phyloP scores from a whole-genome alignment of 2,329 filamentous ascomycete species.

The Aspergillus tubingensis region DNA sequence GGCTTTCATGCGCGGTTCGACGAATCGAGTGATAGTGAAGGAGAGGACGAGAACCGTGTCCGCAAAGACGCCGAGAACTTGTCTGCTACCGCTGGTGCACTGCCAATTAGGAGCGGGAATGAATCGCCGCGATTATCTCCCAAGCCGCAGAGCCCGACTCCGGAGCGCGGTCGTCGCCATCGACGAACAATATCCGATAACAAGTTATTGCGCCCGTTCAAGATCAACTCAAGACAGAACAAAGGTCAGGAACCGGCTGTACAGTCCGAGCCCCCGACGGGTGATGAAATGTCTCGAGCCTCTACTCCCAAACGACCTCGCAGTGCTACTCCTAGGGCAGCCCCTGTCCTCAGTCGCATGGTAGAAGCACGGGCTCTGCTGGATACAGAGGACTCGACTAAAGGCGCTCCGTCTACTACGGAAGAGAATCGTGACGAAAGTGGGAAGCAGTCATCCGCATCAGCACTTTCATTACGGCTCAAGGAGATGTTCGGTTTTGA shows the following conservation, averaged over 20 bases:
- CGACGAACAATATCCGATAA: slow-evolving; percentile 64
- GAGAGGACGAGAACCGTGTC: slow-evolving; percentile 43
- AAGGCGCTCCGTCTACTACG: slow-evolving; percentile 23
- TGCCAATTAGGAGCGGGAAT: slow-evolving; percentile 5
- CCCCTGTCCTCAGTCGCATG: slow-evolving; percentile 76
- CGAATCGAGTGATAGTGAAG: slow-evolving; percentile 79
- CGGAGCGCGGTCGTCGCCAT: slow-evolving; percentile 51
- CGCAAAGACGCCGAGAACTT: slow-evolving; percentile 17
- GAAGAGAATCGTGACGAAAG: slow-evolving; percentile 53
- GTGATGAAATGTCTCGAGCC: slow-evolving; percentile 20
- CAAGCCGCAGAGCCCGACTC: slow-evolving; percentile 18
- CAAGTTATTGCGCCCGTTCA: slow-evolving; percentile 63
- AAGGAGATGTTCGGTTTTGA: slow-evolving; percentile 87
- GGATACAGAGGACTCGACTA: slow-evolving; percentile 26
- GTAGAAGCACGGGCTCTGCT: slow-evolving; percentile 70
- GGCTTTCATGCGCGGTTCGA: slow-evolving; percentile 83
- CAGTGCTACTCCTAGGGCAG: slow-evolving; percentile 53
- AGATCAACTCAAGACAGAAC: slow-evolving; percentile 45
- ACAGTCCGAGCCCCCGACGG: slow-evolving; percentile 18
- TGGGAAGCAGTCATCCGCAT: slow-evolving; percentile 47
- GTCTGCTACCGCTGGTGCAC: slow-evolving; percentile 7
- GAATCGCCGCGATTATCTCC: background rate
- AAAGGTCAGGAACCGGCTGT: slow-evolving; percentile 27
- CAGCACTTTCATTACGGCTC: slow-evolving; percentile 67
- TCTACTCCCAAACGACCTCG: slow-evolving; percentile 30